Conservation (phyloP, 2,329 filamentous ascomycete species). For the Davidsoniella virescens region DNA sequence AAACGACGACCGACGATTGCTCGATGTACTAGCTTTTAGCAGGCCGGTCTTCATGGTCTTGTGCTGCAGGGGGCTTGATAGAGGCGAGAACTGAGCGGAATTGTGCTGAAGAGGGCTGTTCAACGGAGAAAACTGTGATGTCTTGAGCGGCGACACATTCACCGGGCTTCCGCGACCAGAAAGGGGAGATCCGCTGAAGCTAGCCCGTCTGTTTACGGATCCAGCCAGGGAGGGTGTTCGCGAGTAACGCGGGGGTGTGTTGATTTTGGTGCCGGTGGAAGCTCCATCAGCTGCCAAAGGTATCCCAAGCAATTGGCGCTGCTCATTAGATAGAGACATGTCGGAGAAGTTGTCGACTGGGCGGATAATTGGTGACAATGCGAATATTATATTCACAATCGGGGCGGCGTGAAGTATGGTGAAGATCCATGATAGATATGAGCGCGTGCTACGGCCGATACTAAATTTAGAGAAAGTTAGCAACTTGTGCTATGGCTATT, state of each 20-base stretch:
- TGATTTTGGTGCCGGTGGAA: conserved; percentile 40
- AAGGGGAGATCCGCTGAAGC: conserved; percentile 40
- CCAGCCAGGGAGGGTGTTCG: conserved; percentile 51
- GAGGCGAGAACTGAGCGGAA: conserved; percentile 30
- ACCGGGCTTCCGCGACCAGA: conserved; percentile 38
- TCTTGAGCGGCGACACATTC: conserved; percentile 16
- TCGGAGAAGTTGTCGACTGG: conserved; percentile 63
- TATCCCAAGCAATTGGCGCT: conserved; percentile 55
- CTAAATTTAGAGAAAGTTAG: not conserved
- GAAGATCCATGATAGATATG: conserved; percentile 24
- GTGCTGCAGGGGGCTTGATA: conserved; percentile 23
- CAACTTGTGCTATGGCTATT: conserved; percentile 16
- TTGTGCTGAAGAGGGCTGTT: conserved; percentile 51
- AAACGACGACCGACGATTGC: conserved; percentile 39
- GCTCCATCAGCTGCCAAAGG: conserved; percentile 46
- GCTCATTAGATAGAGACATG: conserved; percentile 72
- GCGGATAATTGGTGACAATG: conserved; percentile 56
- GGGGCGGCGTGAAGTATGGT: conserved; percentile 38
- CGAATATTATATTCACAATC: conserved; percentile 53
- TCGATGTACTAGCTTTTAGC: conserved; percentile 2
- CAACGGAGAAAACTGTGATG: conserved; percentile 30
- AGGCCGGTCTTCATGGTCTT: conserved; percentile 12
- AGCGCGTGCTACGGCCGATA: conserved; percentile 7
- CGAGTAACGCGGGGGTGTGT: conserved; percentile 76
- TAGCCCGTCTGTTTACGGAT: conserved; percentile 44